Conservation (phyloP, 257 asterid genomes). For the Solanum lycopersicoides region DNA sequence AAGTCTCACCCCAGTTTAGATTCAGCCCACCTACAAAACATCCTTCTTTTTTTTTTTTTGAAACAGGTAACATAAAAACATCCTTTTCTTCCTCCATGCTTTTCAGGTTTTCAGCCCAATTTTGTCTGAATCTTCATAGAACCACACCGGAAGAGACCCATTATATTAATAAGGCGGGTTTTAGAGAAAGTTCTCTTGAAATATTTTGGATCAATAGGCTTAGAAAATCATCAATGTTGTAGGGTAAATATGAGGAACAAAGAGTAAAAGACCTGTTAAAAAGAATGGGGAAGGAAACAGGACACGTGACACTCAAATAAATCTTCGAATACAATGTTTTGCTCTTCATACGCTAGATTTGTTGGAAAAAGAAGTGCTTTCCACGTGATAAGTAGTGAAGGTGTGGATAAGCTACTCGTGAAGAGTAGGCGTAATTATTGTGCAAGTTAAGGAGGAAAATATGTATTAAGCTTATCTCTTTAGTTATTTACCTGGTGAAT, state of each 20-base stretch:
- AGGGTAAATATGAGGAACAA: not conserved
- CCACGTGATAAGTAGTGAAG: not conserved
- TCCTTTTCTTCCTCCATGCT: not conserved
- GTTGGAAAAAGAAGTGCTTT: not conserved
- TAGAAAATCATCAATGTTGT: not conserved
- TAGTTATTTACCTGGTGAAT: not conserved
- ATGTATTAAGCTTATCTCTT: not conserved
- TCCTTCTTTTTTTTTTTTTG: not conserved
- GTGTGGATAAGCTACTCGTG: not conserved
- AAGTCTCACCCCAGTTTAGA: not conserved
- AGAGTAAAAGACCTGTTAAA: not conserved
- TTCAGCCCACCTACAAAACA: not conserved
- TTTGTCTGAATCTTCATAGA: not conserved
- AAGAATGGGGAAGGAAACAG: not conserved
- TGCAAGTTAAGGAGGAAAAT: not conserved
- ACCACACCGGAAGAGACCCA: not conserved
- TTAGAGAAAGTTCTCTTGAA: not conserved
- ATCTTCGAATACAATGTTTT: not conserved
- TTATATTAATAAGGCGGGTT: not conserved
- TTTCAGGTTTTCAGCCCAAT: not conserved
- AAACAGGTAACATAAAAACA: not conserved
- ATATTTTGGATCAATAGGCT: not conserved
- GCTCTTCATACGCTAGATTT: not conserved
- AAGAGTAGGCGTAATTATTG: not conserved
- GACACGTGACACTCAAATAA: not conserved